phyloP scores from a whole-genome alignment of 257 asterid species.

The Apocynum venetum region DNA sequence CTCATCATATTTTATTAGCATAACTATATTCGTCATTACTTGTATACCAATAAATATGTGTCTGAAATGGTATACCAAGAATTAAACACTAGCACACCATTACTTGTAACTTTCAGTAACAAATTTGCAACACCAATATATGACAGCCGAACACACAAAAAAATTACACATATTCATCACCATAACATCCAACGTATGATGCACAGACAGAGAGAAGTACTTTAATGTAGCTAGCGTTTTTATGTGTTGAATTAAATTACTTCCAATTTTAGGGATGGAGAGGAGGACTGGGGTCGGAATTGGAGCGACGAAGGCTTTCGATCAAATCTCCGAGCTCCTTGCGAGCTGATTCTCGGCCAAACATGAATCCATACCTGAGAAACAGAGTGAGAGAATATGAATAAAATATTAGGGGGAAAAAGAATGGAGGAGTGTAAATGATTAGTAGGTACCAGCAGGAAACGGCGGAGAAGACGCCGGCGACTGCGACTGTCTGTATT shows the following conservation, averaged over 20 bases:
- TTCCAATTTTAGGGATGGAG: constrained; percentile 27
- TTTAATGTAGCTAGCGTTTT: neutral
- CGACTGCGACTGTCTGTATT: constrained; percentile 65
- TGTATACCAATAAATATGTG: no score
- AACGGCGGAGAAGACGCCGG: constrained; percentile 85
- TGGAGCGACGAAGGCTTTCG: constrained; percentile 60
- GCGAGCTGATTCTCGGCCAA: constrained; percentile 85
- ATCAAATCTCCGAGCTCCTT: constrained; percentile 73
- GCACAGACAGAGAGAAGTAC: neutral
- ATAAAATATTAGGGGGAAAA: neutral
- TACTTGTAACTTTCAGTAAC: neutral
- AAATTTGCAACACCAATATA: neutral
- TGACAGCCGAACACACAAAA: neutral
- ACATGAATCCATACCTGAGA: constrained; percentile 88
- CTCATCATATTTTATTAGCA: neutral
- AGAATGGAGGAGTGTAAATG: neutral
- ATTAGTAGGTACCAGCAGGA: constrained; percentile 55
- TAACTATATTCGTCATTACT: neutral
- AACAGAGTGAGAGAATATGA: neutral
- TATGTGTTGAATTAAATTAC: constrained; percentile 9
- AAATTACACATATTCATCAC: neutral
- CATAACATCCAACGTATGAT: neutral
- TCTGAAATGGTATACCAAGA: neutral
- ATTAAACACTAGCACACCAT: neutral
- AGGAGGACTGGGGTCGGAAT: constrained; percentile 35